Evolutionary conservation across 768 basidiomycete genomes (phyloP).

Genomic region (Auriscalpium microsporum): DNA sequence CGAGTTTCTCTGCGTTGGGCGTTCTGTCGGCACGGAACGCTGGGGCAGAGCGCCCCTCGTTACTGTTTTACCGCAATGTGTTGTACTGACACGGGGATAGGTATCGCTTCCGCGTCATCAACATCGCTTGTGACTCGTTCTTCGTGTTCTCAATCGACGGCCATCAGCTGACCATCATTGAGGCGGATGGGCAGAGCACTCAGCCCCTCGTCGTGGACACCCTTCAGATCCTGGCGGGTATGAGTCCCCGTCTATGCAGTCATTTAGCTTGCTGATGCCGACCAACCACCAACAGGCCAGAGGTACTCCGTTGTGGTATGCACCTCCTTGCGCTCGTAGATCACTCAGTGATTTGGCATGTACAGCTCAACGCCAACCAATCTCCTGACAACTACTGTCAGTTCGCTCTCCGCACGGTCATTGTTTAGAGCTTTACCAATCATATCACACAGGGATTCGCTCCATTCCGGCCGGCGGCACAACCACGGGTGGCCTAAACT

Average conservation of each 20-base stretch:
- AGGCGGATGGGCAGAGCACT: constrained; percentile 18
- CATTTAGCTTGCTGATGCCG: not conserved
- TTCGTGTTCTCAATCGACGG: constrained; percentile 20
- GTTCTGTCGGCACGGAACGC: no score
- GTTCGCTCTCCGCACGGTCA: not conserved
- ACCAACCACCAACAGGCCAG: not conserved
- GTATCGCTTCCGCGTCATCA: constrained; percentile 48
- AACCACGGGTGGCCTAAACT: constrained; percentile 37
- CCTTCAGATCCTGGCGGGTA: constrained; percentile 18
- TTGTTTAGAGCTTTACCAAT: not conserved
- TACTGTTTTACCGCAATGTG: not conserved
- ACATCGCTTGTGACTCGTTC: constrained; percentile 37
- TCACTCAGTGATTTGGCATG: not conserved
- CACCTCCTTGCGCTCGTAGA: not conserved
- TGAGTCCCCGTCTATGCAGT: not conserved
- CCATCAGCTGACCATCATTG: constrained; percentile 23
- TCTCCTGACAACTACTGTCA: constrained; percentile 1
- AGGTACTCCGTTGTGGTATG: not conserved
- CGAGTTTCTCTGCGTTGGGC: constrained; percentile 35
- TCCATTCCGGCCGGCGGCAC: constrained; percentile 19
- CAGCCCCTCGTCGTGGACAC: constrained; percentile 18
- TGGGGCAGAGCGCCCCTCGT: constrained; percentile 14
- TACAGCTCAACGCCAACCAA: constrained; percentile 12
- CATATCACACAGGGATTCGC: constrained; percentile 3
- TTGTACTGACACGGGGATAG: not conserved